Conservation (phyloP, 306 rosid species). For the Rosa lucieae region DNA sequence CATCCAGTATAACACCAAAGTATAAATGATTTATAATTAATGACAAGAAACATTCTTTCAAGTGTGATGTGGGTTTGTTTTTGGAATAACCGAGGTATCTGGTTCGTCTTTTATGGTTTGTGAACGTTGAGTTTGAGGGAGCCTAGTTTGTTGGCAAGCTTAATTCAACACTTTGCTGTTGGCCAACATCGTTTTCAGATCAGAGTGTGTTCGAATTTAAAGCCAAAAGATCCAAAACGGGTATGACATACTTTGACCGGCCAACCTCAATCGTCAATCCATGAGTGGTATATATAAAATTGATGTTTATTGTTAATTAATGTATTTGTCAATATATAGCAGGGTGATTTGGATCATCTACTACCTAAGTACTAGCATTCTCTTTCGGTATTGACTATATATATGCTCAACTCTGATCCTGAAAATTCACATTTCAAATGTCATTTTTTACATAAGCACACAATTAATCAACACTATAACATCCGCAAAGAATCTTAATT, state of each 20-base stretch:
- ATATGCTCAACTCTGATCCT: too few relatives aligned
- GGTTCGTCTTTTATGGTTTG: not conserved
- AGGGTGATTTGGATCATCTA: not conserved
- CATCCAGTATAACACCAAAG: not conserved
- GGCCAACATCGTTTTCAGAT: constrained; percentile 13
- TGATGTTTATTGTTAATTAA: not conserved
- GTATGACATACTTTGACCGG: not conserved
- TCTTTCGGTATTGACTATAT: not conserved
- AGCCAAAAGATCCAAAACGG: not conserved
- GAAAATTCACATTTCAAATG: too few relatives aligned
- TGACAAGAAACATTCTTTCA: constrained; percentile 4
- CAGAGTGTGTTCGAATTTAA: not conserved
- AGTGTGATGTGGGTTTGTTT: not conserved
- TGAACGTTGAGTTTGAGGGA: constrained; percentile 17
- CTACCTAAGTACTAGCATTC: not conserved
- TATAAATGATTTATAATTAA: not conserved
- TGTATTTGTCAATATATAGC: not conserved
- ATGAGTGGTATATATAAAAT: not conserved
- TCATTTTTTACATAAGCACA: not conserved
- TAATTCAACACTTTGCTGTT: not conserved
- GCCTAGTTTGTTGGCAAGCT: constrained; percentile 5
- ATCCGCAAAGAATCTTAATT: too few relatives aligned
- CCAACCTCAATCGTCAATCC: not conserved
- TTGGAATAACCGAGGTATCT: constrained; percentile 10
- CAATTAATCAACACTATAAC: too few relatives aligned